Conservation (phyloP, 2,329 filamentous ascomycete genomes). For the Monosporascus cannonballus region DNA sequence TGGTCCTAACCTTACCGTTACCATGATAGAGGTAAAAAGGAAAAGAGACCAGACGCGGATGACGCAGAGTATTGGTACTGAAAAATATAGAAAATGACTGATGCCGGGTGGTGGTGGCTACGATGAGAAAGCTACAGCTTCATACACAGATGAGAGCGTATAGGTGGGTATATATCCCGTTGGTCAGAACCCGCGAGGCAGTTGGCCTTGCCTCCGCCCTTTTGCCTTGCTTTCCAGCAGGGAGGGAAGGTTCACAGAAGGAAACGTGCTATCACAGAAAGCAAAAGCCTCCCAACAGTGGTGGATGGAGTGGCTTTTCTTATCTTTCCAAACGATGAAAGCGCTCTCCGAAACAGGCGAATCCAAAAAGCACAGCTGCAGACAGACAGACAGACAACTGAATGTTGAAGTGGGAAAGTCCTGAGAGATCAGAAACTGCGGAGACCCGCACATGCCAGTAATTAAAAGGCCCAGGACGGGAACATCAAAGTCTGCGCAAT, state of each 20-base stretch:
- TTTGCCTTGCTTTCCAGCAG: background rate
- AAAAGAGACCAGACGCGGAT: slow-evolving; percentile 5
- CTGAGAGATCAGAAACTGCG: background rate
- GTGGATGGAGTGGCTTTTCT: background rate
- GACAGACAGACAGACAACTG: no score
- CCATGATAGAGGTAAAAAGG: slow-evolving; percentile 12
- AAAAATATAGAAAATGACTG: background rate
- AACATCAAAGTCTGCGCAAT: no score
- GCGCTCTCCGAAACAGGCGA: background rate
- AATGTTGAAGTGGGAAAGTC: background rate
- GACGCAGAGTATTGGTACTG: background rate
- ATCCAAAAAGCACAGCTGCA: background rate
- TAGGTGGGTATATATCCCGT: background rate
- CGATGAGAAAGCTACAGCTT: background rate
- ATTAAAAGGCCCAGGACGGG: no score
- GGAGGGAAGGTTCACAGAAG: background rate
- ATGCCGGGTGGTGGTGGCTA: background rate
- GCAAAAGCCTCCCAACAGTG: background rate
- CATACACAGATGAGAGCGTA: background rate
- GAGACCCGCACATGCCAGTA: background rate
- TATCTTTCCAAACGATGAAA: background rate
- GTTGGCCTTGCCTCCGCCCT: background rate
- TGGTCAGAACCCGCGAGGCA: background rate
- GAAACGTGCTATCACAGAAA: background rate
- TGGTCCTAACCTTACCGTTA: slow-evolving; percentile 27